Base-by-base conservation (phyloP, 1,284 basidiomycete genomes). In the Trametes polyzona region DNA sequence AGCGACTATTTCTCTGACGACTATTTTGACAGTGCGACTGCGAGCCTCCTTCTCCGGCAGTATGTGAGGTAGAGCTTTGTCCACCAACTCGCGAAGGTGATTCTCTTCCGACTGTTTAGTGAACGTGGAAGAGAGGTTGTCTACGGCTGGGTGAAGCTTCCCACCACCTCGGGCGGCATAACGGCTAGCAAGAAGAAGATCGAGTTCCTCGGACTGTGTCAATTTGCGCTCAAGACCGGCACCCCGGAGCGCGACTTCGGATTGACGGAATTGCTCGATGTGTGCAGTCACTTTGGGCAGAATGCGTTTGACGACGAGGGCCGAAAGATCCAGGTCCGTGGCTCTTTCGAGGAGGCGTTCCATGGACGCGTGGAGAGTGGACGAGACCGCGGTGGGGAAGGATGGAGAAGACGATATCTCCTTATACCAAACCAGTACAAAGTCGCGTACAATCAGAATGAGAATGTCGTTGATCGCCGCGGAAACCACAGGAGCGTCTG, bases 101-200 rank as follows among this genome's bases (percentile, higher is more conserved):
- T 82, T 83, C 67, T 97, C 94, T 69, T 98, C 93, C 1, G 90
- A 86, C 58, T 95, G 93, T 63, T 87, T 88, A 16, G 95, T 95
- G 66, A 95, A 93, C 0, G 88, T 88, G 8, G 93, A 92, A 2
- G 92, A 92, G 23, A 93, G 82, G 65, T 91, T 95, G 65, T 89
- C 89, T 21, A 93, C 87, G 5, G 91, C 93, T 19, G 84, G 83
- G 69, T 93, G 95, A 4, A 92, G 79, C 58, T 80, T 86, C 26
- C 80, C 80, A 21, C 71, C 74, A 4, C 84, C 84, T 67, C 83
- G 83, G 17, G 79, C 74, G 1, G 87, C 84, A 71, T 94, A 95
- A 52, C 86, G 81, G 63, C 85, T 88, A 0, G 93, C 93, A 24
- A 96, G 76, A 12, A 96, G 78, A 35, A 95, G 77, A 68, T 96